Evolutionary conservation across 768 basidiomycete genomes (phyloP), one percentile per base, ranked within the genome.

Genomic region (Mrakia gelida): DNA sequence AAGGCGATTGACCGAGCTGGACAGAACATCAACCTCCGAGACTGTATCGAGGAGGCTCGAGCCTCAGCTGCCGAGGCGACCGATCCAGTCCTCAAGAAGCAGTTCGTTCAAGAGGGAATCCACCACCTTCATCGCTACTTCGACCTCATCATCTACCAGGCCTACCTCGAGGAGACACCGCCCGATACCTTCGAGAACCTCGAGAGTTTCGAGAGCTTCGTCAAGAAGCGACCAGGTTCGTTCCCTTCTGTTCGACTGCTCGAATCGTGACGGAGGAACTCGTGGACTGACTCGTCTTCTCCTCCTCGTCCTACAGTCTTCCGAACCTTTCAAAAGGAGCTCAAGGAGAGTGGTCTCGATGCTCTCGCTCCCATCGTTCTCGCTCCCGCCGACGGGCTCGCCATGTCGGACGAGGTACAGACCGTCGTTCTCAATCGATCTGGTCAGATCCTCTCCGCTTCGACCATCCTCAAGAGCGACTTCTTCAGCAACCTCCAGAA

Each of bases 271-370:
- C 32, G 3, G 18, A 52, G 49, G 18, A 16, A 16, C 1, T 21
- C 49, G 49, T 21, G 1, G 7, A 52, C 18, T 52, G 49, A 52
- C 18, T 2, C 49, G 49, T 52, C 49, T 52, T 52, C 7, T 2
- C 49, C 32, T 11, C 59, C 41, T 13, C n/a, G n/a, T n/a, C n/a
- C 26, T 21, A 16, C 72, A 92, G 96, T 98, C 21, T 94, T 98
- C 85, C 92, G 91, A 83, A 99, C 97, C 0, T 95, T 98, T 79
- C 90, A 95, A 85, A 94, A 92, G 79, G 97, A 98, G 80, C 87
- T 99, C 65, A 84, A 90, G 62, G 88, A 87, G 26, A 91, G 94
- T n/a, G 91, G 91, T 5, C 84, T 92, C 71, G 88, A 92, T 77
- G 91, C 91, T 0, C 84, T 99, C 74, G 91, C 91, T 77, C 95